Percentiles rank a stretch among this genome's conserved stretches.
Evolutionary conservation across 2,329 filamentous ascomycete species (phyloP).

Genomic region (Sordariomycetes sp.): DNA sequence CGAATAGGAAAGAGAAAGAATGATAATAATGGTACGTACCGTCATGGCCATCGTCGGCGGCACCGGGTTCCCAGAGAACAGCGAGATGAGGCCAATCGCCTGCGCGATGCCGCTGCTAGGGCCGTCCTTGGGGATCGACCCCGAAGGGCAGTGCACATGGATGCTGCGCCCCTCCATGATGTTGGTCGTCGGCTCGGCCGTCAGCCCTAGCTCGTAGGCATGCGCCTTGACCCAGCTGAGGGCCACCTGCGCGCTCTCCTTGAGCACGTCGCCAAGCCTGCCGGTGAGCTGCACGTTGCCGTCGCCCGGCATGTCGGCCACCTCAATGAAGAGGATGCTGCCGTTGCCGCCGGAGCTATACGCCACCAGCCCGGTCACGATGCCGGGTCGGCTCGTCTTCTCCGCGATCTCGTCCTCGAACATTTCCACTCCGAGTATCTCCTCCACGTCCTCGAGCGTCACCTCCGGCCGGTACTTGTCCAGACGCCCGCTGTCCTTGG

Average conservation of each 20-base stretch:
- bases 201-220: conserved; percentile 79
- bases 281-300: conserved; percentile 91
- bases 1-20: background rate
- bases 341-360: conserved; percentile 89
- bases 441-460: conserved; percentile 68
- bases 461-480: conserved; percentile 63
- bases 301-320: conserved; percentile 89
- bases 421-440: conserved; percentile 82
- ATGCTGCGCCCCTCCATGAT: conserved; percentile 93
- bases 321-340: conserved; percentile 95
- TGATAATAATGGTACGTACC: conserved; percentile 24
- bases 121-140: conserved; percentile 90
- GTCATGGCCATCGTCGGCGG: conserved; percentile 95
- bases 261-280: conserved; percentile 90
- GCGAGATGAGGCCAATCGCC: conserved; percentile 80
- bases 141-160: conserved; percentile 91
- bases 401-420: conserved; percentile 90
- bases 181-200: conserved; percentile 67
- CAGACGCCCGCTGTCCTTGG: conserved; percentile 58
- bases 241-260: conserved; percentile 93
- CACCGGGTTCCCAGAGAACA: conserved; percentile 77
- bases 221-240: conserved; percentile 96
- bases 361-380: conserved; percentile 91
- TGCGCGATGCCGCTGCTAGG: conserved; percentile 82
- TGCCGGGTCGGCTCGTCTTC: conserved; percentile 68